Conservation (phyloP, 2,329 filamentous ascomycete genomes). For the Colletotrichum eremochloae region DNA sequence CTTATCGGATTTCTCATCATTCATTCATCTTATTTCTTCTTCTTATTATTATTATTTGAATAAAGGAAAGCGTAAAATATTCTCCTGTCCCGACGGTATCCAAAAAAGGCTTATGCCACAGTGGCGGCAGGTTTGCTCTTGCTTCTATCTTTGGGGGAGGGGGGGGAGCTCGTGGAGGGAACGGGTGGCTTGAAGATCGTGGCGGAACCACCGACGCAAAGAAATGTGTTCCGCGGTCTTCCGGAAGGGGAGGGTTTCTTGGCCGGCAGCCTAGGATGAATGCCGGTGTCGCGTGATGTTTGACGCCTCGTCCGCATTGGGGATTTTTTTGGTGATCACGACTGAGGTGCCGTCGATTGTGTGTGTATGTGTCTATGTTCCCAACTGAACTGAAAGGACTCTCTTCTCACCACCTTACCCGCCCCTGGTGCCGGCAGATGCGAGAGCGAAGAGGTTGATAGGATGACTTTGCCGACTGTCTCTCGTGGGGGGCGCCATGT, state of each 20-base stretch:
- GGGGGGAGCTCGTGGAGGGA: not conserved
- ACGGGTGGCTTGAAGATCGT: conserved; percentile 5
- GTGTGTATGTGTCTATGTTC: not conserved
- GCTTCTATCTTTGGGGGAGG: conserved; percentile 27
- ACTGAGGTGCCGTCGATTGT: not conserved
- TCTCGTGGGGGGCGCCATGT: not conserved
- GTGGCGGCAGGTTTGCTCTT: not conserved
- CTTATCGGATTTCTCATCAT: too few species aligned
- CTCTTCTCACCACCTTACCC: not conserved
- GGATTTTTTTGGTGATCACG: not conserved
- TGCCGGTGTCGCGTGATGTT: not conserved
- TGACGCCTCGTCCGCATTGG: not conserved
- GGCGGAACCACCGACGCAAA: conserved; percentile 8
- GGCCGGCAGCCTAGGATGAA: conserved; percentile 13
- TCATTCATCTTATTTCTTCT: too few species aligned
- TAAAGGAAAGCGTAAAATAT: too few species aligned
- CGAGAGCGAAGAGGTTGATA: not conserved
- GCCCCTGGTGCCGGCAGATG: not conserved
- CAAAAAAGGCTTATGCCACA: conserved; percentile 1
- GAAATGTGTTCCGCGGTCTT: not conserved
- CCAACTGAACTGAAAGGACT: not conserved
- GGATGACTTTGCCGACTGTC: not conserved
- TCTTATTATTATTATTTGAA: too few species aligned
- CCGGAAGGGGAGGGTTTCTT: not conserved
- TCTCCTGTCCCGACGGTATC: conserved; percentile 10